Evolutionary conservation across 371 early-diverging fungal species (phyloP).

Genomic region (Apophysomyces variabilis): DNA sequence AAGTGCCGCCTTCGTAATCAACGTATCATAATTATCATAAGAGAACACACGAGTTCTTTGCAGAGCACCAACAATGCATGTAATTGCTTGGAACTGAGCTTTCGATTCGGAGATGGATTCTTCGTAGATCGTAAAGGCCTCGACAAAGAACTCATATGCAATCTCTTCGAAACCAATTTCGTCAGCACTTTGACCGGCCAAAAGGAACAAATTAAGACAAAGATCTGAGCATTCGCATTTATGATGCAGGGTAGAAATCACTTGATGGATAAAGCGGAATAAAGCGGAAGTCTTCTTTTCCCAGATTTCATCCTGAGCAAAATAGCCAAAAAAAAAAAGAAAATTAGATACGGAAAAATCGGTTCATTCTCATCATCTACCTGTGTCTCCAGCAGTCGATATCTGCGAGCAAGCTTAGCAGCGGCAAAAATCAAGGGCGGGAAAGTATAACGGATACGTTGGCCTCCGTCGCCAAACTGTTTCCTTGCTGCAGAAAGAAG

Average conservation of each 20-base stretch:
- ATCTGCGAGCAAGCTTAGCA: slow-evolving; percentile 73
- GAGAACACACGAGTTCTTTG: slow-evolving; percentile 78
- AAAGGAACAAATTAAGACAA: slow-evolving; percentile 77
- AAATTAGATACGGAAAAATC: neutral
- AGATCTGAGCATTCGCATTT: slow-evolving; percentile 73
- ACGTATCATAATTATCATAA: slow-evolving; percentile 86
- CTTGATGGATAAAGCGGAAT: slow-evolving; percentile 79
- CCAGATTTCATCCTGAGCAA: slow-evolving; percentile 61
- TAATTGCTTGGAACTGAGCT: slow-evolving; percentile 86
- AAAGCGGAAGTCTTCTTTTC: slow-evolving; percentile 66
- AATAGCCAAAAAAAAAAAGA: neutral
- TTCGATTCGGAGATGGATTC: slow-evolving; percentile 88
- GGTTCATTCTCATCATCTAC: slow-evolving; percentile 17
- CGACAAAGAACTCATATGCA: slow-evolving; percentile 91
- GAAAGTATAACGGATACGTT: slow-evolving; percentile 84
- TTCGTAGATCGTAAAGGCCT: slow-evolving; percentile 94
- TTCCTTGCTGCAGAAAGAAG: slow-evolving; percentile 80
- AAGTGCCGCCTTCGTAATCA: slow-evolving; percentile 86
- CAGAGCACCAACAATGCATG: slow-evolving; percentile 81
- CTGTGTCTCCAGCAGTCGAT: slow-evolving; percentile 47
- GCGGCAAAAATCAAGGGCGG: slow-evolving; percentile 81
- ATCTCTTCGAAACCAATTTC: slow-evolving; percentile 85
- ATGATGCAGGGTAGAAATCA: slow-evolving; percentile 69
- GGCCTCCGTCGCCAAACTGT: slow-evolving; percentile 82
- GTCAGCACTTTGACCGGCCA: slow-evolving; percentile 84